These are phyloP conservation scores for Xylariaceae sp. DNA, from an alignment of 2,329 filamentous ascomycete species.

Conservation along the genomic window DNA sequence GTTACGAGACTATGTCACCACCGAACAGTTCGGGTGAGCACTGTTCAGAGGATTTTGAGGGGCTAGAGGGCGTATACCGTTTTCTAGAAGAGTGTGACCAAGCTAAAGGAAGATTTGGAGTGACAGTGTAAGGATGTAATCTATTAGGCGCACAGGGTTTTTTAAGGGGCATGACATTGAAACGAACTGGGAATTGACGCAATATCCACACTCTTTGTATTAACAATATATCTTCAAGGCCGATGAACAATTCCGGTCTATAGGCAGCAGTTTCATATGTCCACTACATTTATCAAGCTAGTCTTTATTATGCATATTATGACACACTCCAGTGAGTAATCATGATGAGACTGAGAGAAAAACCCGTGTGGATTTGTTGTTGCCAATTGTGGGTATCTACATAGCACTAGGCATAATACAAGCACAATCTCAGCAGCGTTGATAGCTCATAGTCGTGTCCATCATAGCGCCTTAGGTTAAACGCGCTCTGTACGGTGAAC, in stretches of 20 bases:
- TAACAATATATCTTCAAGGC: conserved; percentile 1
- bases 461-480: too few species aligned
- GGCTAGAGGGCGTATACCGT: conserved; percentile 62
- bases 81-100: conserved; percentile 65
- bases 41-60: conserved; percentile 57
- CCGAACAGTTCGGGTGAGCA: conserved; percentile 51
- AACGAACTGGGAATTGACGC: conserved; percentile 11
- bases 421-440: too few species aligned
- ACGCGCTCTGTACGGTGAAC: too few species aligned
- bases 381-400: too few species aligned
- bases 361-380: too few species aligned
- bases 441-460: too few species aligned
- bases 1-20: conserved; percentile 58
- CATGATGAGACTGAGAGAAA: too few species aligned
- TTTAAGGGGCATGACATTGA: not conserved
- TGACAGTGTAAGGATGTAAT: conserved; percentile 10
- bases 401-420: too few species aligned
- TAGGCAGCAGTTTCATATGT: conserved; percentile 24
- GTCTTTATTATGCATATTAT: not conserved
- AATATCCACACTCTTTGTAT: conserved; percentile 31
- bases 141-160: conserved; percentile 12
- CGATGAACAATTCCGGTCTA: conserved; percentile 6
- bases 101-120: conserved; percentile 22
- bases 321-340: too few species aligned
- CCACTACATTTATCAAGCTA: not conserved